Conservation (phyloP, 345 rosid species). For the Lepidium sativum region DNA sequence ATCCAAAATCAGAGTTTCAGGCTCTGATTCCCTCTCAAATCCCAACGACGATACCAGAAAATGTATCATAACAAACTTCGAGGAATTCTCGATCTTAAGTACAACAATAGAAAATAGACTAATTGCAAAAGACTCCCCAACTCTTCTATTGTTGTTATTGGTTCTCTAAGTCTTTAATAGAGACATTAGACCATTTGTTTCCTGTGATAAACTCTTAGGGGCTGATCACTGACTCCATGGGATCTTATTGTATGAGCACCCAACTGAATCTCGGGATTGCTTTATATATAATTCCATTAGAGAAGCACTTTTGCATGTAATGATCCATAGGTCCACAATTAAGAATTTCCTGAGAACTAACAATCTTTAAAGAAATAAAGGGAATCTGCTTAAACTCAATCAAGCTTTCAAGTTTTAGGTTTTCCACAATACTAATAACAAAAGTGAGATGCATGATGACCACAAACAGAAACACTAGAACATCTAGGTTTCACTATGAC, state of each 20-base stretch:
- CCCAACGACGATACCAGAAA: too few relatives aligned
- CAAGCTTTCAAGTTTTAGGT: background rate
- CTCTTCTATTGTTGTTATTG: too few relatives aligned
- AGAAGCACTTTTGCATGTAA: background rate
- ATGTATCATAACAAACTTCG: too few relatives aligned
- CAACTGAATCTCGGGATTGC: constrained; percentile 71
- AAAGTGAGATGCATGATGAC: background rate
- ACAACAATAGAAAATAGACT: too few relatives aligned
- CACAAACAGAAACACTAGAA: background rate
- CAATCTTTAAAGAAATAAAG: background rate
- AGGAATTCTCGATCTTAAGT: too few relatives aligned
- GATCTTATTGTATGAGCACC: constrained; percentile 65
- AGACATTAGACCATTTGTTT: too few relatives aligned
- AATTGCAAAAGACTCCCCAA: too few relatives aligned
- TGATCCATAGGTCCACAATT: background rate
- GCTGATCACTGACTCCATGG: constrained; percentile 77
- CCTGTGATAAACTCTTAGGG: too few relatives aligned
- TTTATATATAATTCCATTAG: constrained; percentile 7
- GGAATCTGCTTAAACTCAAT: background rate
- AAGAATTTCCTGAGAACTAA: background rate
- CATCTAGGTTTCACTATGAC: background rate
- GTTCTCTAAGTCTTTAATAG: too few relatives aligned
- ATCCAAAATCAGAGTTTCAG: too few relatives aligned
- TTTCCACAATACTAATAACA: background rate
- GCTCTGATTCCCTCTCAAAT: too few relatives aligned